Conservation (phyloP, 169 alveolate genomes). For the Hepatocystis sp. region DNA sequence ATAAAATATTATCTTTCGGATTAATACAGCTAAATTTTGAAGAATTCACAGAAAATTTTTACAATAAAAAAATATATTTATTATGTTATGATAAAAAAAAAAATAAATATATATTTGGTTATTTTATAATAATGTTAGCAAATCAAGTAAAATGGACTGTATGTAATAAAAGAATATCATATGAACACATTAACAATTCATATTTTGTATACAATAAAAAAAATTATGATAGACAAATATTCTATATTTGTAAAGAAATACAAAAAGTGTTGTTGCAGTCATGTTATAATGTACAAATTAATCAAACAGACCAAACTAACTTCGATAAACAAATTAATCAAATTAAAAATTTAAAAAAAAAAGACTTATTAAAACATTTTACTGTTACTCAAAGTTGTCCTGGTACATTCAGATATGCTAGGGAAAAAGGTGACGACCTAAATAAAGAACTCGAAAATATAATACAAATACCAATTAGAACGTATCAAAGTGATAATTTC, state of each 20-base stretch:
- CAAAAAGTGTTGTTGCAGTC: constrained; percentile 36
- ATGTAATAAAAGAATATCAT: constrained; percentile 31
- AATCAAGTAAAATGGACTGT: constrained; percentile 67
- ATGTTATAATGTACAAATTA: background rate
- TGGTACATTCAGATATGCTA: constrained; percentile 56
- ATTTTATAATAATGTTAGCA: constrained; percentile 50
- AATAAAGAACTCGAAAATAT: no score
- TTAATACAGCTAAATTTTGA: constrained; percentile 39
- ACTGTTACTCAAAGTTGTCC: constrained; percentile 75
- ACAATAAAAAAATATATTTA: constrained; percentile 64
- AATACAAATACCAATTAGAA: no score
- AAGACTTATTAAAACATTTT: constrained; percentile 52
- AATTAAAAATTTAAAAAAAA: constrained; percentile 1
- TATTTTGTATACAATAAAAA: constrained; percentile 37
- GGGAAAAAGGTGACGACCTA: no score
- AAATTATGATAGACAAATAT: constrained; percentile 45
- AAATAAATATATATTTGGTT: constrained; percentile 64
- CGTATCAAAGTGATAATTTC: no score
- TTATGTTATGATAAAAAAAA: constrained; percentile 70
- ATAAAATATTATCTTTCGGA: constrained; percentile 69
- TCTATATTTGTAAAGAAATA: constrained; percentile 70
- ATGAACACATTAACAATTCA: constrained; percentile 29
- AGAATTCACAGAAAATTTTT: constrained; percentile 52
- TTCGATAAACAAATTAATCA: no score
- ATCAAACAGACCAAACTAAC: no score